Evolutionary conservation across 306 rosid species (phyloP), one percentile per base, ranked within the genome.

Genomic region (Cyamopsis tetragonoloba): DNA sequence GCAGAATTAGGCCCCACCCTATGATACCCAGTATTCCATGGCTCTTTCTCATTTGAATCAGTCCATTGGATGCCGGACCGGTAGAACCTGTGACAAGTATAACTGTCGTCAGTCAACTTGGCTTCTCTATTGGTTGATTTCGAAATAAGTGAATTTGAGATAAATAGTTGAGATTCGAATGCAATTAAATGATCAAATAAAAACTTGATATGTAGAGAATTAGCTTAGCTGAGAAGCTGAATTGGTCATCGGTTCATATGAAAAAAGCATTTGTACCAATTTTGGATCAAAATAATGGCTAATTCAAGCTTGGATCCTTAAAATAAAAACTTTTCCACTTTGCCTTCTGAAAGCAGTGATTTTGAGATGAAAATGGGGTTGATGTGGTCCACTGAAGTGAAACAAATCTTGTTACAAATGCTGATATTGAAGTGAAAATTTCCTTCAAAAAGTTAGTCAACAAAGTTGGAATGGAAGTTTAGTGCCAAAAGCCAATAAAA

Each of bases 1-100:
- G 99, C 34, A 95, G 86, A 68, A 95, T 68, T 24, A 95, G 83
- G 50, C 99, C 97, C 97, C 97, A 93, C 23, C 99, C 96, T 62
- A 93, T 41, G 46, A 93, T 71, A 19, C 87, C 96, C 68, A 93
- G 66, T 75, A 93, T 68, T 78, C 99, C 99, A 78, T 93, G 99
- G 60, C 66, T 93, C 82, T 79, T 90, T 77, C 91, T 93, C 83
- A 75, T 86, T 62, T 79, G 72, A 46, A 76, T 80, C 67, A 90
- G 39, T 35, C 77, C 70, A 68, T 61, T 76, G 22, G 85, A 82
- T 63, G 73, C 76, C 4, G 62, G 60, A 32, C 71, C 80, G 55
- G 57, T 66, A 20, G 85, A 82, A 56, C 86, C 98, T 85, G 85
- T 18, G 18, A 68, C 7, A 57, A 39, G 11, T 17, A 65, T 57